Base-by-base conservation (phyloP, 2,329 filamentous ascomycete species). In the Ophiostoma montium region DNA sequence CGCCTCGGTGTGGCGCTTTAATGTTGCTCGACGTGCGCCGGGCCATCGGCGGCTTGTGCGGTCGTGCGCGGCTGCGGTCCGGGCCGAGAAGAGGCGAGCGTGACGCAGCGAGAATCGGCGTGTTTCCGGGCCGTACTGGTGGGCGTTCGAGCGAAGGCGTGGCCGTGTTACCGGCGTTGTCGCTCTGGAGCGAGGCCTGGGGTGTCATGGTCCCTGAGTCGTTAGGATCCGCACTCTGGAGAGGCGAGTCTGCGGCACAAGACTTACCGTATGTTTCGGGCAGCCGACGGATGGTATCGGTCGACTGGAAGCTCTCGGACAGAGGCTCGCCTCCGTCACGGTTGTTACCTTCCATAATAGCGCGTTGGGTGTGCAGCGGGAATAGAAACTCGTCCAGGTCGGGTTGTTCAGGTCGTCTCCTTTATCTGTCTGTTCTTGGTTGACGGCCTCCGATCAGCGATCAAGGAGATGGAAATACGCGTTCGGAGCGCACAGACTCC, bases 1-100 rank as follows among this genome's bases (percentile, higher is more conserved):
- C 84, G 30, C 89, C 86, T 48, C 86, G 82, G 61, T 90, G 79
- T 3, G 87, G 88, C 36, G 79, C 79, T 58, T 78, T 72, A 8
- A 65, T 65, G 50, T 76, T 85, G 21, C 86, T 87, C 1, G 86
- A 90, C 51, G 81, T 72, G 53, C 87, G 81, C 57, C 86, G 82
- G 51, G 76, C 64, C 64, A 90, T 76, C 11, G 75, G 67, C 16
- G 87, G 87, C 62, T 90, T 94, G 62, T 78, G 80, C 13, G 80
- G 71, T 55, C 74, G 71, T 21, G 65, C 62, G 42, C 71, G 70
- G 53, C 70, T 67, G 56, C 72, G 68, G 48, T 77, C 74, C 50
- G 68, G 59, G 41, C 63, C 61, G 56, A 68, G 54, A 59, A 70
- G 59, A 48, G 71, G 67, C 52, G 76, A 71, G 48, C 68, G 66